Conservation (phyloP, 1,284 basidiomycete species). For the Trametes versicolor region DNA sequence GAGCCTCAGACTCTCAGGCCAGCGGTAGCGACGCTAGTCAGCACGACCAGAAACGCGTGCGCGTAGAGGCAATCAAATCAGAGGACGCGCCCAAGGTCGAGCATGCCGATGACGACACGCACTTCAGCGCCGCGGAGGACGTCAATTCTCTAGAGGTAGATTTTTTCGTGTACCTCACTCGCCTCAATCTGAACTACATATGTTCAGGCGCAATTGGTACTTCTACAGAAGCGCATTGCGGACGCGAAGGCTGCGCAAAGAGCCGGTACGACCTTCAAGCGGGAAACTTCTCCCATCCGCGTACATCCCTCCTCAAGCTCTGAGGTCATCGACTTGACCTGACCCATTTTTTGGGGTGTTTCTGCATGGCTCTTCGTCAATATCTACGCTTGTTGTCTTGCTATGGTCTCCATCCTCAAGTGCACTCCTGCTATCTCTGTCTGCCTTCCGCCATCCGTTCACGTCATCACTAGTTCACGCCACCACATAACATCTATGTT, state of each 20-base stretch:
- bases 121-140: slow-evolving; percentile 11
- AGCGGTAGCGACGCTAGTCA: too few relatives aligned
- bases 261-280: slow-evolving; percentile 4
- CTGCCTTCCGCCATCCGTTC: too few relatives aligned
- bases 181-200: background rate
- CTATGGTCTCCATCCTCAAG: too few relatives aligned
- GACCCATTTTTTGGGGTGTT: too few relatives aligned
- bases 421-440: too few relatives aligned
- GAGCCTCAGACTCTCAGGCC: too few relatives aligned
- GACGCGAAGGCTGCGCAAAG: slow-evolving; percentile 7
- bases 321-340: slow-evolving; percentile 25
- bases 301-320: background rate
- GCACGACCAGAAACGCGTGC: background rate
- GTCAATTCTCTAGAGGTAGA: slow-evolving; percentile 10
- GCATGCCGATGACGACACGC: slow-evolving; percentile 1
- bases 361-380: too few relatives aligned
- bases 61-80: background rate
- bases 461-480: background rate
- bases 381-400: too few relatives aligned
- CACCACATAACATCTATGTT: background rate
- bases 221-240: slow-evolving; percentile 19
- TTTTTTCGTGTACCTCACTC: background rate
- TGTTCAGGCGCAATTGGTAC: slow-evolving; percentile 17
- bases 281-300: slow-evolving; percentile 19
- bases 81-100: background rate